Conservation (phyloP, 1,139 yeast species). For the Yamadazyma jaroonii region DNA sequence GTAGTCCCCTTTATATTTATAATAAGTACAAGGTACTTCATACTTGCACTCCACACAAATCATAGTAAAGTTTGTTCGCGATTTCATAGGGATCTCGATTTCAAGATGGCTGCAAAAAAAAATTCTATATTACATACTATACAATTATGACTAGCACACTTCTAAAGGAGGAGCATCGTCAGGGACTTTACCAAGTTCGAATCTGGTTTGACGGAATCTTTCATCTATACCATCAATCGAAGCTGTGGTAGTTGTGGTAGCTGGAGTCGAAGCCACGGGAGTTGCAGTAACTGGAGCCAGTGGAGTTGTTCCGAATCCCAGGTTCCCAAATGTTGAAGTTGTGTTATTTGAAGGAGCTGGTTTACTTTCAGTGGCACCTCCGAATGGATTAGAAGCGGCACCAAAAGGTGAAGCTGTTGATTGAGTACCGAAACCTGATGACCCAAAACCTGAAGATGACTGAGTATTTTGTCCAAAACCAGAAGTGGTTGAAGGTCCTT, state of each 20-base stretch:
- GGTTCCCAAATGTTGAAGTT: constrained; percentile 13
- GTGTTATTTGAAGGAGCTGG: constrained; percentile 4
- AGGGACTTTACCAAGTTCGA: constrained; percentile 69
- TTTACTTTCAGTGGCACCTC: neutral
- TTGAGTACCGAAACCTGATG: constrained; percentile 8
- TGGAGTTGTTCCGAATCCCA: neutral
- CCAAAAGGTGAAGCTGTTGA: constrained; percentile 19
- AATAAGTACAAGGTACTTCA: constrained; percentile 58
- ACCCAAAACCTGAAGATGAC: constrained; percentile 9
- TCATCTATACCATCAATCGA: constrained; percentile 5
- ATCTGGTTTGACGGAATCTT: constrained; percentile 46
- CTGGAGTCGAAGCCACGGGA: neutral
- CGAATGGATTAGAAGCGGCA: constrained; percentile 3
- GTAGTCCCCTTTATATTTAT: constrained; percentile 72
- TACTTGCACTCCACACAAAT: constrained; percentile 85
- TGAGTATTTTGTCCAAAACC: constrained; percentile 9
- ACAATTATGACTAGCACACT: constrained; percentile 5
- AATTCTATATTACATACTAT: constrained; percentile 3
- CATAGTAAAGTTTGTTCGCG: too few species aligned
- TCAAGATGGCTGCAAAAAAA: constrained; percentile 1
- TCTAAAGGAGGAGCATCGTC: constrained; percentile 72
- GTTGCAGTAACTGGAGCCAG: too few species aligned
- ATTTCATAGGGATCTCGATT: too few species aligned
- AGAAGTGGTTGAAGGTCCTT: neutral
- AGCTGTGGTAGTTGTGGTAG: neutral